phyloP scores from a whole-genome alignment of 495 filamentous ascomycete genomes.

The Jackrogersella multiformis region DNA sequence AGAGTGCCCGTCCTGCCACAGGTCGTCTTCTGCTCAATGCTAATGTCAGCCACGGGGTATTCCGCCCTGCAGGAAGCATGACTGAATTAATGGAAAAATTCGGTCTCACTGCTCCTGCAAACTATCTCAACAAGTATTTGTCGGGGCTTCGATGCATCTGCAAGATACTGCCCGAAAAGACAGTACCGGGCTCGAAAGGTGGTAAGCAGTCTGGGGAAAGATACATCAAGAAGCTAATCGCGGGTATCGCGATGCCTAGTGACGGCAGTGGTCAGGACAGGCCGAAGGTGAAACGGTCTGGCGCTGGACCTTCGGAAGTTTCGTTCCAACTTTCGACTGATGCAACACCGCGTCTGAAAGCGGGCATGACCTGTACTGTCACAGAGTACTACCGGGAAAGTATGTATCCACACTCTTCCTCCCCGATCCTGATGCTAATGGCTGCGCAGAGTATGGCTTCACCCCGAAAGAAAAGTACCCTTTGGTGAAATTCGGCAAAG shows the following conservation, averaged over 20 bases:
- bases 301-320: conserved; percentile 56
- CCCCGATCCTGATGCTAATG: conserved; percentile 16
- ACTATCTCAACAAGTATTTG: conserved; percentile 56
- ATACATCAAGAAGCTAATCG: conserved; percentile 3
- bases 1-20: conserved; percentile 72
- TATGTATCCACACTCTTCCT: conserved; percentile 22
- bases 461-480: conserved; percentile 56
- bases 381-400: conserved; percentile 47
- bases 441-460: conserved; percentile 47
- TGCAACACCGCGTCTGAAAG: conserved; percentile 36
- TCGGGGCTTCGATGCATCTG: conserved; percentile 54
- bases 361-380: conserved; percentile 43
- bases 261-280: conserved; percentile 37
- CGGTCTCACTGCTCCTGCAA: not conserved
- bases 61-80: conserved; percentile 46
- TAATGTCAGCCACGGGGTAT: conserved; percentile 60
- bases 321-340: conserved; percentile 56
- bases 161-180: conserved; percentile 56
- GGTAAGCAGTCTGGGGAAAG: conserved; percentile 17
- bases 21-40: conserved; percentile 70
- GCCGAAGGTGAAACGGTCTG: conserved; percentile 49
- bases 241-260: conserved; percentile 19
- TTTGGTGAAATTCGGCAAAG: conserved; percentile 73
- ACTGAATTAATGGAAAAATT: conserved; percentile 32
- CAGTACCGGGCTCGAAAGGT: conserved; percentile 57